phyloP scores from a whole-genome alignment of 2,329 filamentous ascomycete species.

The Hymenoscyphus fraxineus region DNA sequence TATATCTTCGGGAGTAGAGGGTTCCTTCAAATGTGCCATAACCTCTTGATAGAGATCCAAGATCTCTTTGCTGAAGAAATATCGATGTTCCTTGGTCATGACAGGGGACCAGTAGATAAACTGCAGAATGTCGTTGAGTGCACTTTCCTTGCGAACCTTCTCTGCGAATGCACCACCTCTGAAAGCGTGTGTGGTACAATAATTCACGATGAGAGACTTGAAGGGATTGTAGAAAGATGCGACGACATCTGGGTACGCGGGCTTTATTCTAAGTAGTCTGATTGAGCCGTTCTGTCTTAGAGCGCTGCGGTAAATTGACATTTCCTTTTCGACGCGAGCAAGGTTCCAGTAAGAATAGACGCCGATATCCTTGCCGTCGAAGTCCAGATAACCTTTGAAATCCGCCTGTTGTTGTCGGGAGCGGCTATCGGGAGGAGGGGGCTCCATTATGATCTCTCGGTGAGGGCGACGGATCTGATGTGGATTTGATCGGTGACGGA shows the following conservation, averaged over 20 bases:
- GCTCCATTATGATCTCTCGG: background rate
- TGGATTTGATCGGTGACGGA: background rate
- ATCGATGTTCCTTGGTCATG: constrained; percentile 9
- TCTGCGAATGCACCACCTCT: constrained; percentile 10
- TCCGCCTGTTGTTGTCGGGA: constrained; percentile 3
- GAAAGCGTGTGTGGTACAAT: background rate
- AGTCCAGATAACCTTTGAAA: constrained; percentile 7
- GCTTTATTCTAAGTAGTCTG: background rate
- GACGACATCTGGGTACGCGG: background rate
- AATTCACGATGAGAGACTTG: constrained; percentile 2
- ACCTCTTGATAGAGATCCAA: background rate
- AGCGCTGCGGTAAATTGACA: background rate
- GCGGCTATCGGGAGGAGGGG: background rate
- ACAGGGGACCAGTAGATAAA: constrained; percentile 10
- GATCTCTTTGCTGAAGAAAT: constrained; percentile 1
- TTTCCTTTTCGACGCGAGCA: background rate
- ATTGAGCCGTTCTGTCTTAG: background rate
- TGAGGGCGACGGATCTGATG: background rate
- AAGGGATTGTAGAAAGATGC: constrained; percentile 1
- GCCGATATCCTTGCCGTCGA: background rate
- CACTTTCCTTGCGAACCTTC: background rate
- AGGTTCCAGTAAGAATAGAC: constrained; percentile 11
- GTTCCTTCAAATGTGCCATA: background rate
- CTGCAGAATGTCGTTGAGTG: constrained; percentile 10
- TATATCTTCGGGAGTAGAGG: background rate